phyloP scores from a whole-genome alignment of 345 rosid species.

The Citrus medica region DNA sequence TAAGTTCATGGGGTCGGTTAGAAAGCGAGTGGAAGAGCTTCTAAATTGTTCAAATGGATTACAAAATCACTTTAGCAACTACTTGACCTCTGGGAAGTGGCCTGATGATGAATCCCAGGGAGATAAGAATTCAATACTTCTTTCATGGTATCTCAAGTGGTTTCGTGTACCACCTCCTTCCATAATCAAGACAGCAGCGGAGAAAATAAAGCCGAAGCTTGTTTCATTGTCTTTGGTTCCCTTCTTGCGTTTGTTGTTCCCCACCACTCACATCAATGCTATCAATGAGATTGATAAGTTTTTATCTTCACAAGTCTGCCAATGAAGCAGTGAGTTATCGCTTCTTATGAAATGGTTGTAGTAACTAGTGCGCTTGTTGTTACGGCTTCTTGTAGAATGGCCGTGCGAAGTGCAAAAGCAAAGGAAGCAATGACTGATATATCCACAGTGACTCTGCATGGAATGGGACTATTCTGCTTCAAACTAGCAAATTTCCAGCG shows the following conservation, averaged over 20 bases:
- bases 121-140: slow-evolving; percentile 35
- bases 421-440: too few species aligned
- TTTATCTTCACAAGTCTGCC: slow-evolving; percentile 18
- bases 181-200: slow-evolving; percentile 36
- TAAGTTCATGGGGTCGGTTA: slow-evolving; percentile 57
- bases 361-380: too few species aligned
- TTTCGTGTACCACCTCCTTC: slow-evolving; percentile 63
- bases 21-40: slow-evolving; percentile 70
- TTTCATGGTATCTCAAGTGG: slow-evolving; percentile 89
- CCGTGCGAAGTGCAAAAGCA: background rate
- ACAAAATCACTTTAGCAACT: slow-evolving; percentile 36
- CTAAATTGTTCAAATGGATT: slow-evolving; percentile 38
- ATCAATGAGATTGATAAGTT: slow-evolving; percentile 52
- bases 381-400: background rate
- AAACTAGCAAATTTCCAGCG: too few species aligned
- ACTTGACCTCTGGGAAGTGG: slow-evolving; percentile 64
- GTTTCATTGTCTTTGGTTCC: slow-evolving; percentile 42
- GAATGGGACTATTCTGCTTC: too few species aligned
- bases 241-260: slow-evolving; percentile 63
- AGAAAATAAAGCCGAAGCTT: slow-evolving; percentile 48
- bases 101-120: slow-evolving; percentile 33
- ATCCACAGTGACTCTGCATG: too few species aligned
- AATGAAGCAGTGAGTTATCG: background rate
- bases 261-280: slow-evolving; percentile 53
- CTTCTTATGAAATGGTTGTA: background rate